These are phyloP conservation scores for Camptophora hylomeconis DNA, from an alignment of 2,329 filamentous ascomycete species.

Conservation along the genomic window DNA sequence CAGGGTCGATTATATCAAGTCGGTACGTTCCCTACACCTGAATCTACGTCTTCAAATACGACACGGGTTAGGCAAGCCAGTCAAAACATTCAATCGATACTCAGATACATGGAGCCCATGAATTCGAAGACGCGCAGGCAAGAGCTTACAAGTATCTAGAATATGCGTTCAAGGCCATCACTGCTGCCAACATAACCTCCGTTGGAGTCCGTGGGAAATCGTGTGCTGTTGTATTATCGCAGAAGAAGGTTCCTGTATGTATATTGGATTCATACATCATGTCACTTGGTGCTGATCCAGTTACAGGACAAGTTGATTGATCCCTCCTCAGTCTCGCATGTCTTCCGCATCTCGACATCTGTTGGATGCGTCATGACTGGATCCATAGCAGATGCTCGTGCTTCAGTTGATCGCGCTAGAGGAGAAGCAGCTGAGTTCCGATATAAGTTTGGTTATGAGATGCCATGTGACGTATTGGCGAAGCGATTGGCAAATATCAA, in stretches of 20 bases:
- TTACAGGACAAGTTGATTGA: constrained; percentile 95
- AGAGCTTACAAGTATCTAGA: too few relatives aligned
- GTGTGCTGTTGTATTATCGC: constrained; percentile 91
- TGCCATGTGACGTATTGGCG: constrained; percentile 92
- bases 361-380: constrained; percentile 98
- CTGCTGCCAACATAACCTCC: constrained; percentile 96
- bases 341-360: constrained; percentile 91
- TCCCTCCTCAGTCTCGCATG: constrained; percentile 88
- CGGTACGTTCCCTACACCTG: constrained; percentile 58
- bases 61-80: too few relatives aligned
- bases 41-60: too few relatives aligned
- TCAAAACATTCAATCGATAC: neutral
- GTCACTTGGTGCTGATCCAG: constrained; percentile 17
- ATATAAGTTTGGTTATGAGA: constrained; percentile 99
- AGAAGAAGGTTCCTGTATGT: constrained; percentile 98
- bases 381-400: constrained; percentile 92
- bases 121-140: too few relatives aligned
- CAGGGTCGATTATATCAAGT: constrained; percentile 99
- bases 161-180: constrained; percentile 99
- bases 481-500: constrained; percentile 98
- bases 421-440: constrained; percentile 94
- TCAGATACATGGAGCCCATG: neutral
- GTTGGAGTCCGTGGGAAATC: constrained; percentile 91
- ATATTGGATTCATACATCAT: constrained; percentile 6
- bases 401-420: constrained; percentile 82